phyloP scores from a whole-genome alignment of 345 rosid species.

The Luvunga scandens region DNA sequence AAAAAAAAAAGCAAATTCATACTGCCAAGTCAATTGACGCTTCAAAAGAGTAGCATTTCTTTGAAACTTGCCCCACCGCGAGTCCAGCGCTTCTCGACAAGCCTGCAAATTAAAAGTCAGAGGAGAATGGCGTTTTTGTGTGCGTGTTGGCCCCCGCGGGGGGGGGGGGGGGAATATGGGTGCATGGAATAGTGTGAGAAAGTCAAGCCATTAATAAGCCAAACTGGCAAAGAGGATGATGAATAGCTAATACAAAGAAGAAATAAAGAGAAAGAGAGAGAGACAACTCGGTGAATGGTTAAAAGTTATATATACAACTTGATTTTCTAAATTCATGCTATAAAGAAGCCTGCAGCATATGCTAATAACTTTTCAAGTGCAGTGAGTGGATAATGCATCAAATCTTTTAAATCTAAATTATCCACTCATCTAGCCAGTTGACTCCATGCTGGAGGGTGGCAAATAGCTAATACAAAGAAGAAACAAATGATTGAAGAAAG shows the following conservation, averaged over 20 bases:
- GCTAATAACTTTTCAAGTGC: too few species aligned
- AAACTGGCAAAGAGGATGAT: background rate
- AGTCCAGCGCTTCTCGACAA: constrained; percentile 58
- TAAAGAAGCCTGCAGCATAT: too few species aligned
- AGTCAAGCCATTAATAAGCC: constrained; percentile 2
- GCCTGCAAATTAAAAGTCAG: constrained; percentile 40
- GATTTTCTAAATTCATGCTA: too few species aligned
- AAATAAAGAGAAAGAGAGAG: background rate
- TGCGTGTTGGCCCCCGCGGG: too few species aligned
- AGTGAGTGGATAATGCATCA: too few species aligned
- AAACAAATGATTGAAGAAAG: background rate
- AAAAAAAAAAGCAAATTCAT: constrained; percentile 25
- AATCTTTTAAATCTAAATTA: too few species aligned
- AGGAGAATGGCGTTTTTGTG: too few species aligned
- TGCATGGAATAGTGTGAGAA: background rate
- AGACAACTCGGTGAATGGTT: background rate
- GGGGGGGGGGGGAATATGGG: background rate
- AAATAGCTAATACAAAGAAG: background rate
- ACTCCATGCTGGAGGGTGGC: too few species aligned
- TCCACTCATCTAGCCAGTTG: too few species aligned
- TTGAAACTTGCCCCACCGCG: constrained; percentile 61
- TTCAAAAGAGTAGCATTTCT: constrained; percentile 56
- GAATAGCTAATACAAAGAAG: background rate
- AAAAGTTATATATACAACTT: too few species aligned
- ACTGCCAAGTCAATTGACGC: constrained; percentile 85